Base-by-base conservation (phyloP, 2,329 filamentous ascomycete genomes). In the Chaetomiaceae sp. region DNA sequence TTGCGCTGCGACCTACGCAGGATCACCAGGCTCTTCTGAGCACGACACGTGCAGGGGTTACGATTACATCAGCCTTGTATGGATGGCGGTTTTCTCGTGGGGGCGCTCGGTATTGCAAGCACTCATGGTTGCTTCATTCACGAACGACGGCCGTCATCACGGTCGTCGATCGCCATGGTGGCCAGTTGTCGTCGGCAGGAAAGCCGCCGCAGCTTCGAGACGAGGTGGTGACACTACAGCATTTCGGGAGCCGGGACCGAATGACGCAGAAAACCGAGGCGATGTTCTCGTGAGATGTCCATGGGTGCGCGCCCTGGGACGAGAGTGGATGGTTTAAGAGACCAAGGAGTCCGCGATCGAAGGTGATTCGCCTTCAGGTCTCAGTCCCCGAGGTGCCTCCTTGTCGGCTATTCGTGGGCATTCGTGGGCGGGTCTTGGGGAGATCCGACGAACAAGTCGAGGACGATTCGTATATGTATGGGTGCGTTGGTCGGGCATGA, bases 221-320 rank as follows among this genome's bases (percentile, higher is more conserved):
- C 17, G 5, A n/a, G 16, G 19, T 20, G 33, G 49, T 52, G 25
- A 44, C 44, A 52, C 50, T 3, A 38, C 21, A 47, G 17, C 8
- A 14, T 13, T 21, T 34, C 44, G 39, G 39, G 14, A 44, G 50
- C 48, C 50, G 44, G 50, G 50, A 52, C 44, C 44, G 44, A 52
- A 44, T 16, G 19, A 25, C 30, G 35, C 25, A 34, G 10, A 14
- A 27, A 21, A 20, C 39, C 44, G 50, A 38, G n/a, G 10, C 23
- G 19, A 23, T 21, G 23, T 20, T 33, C 30, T 12, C 5, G 30
- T 5, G 30, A 33, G 30, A 5, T 33, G 8, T 33, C 10, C 30
- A 33, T 12, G 30, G 30, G 8, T 13, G 10, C 25, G 6, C 25
- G 25, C 30, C 3, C 30, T 33, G 30, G 4, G 30, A 13, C 7